Base-by-base conservation (phyloP, 495 filamentous ascomycete genomes). In the Viridothelium virens region DNA sequence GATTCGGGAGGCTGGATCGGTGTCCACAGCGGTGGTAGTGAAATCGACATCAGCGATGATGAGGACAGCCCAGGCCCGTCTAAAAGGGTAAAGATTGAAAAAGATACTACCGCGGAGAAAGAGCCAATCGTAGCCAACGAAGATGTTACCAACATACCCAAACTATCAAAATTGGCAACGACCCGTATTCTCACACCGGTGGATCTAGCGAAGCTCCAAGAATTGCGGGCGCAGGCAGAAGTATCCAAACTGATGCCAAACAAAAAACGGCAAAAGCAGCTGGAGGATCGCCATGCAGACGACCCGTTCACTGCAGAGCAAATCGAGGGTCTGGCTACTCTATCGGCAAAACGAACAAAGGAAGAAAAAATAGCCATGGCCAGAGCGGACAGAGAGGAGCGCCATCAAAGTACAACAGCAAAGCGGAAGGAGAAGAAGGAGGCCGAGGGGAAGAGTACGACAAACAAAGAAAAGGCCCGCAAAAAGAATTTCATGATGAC, bases 401-500 rank as follows among this genome's bases (percentile, higher is more conserved):
- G 70, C 61, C 89, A 92, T 77, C 91, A 91, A 81, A 88, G 85
- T 67, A 91, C 89, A 66, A 86, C 88, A 64, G 91, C 91, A 9
- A 86, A 86, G 72, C 82, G 89, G 62, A 90, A 92, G 79, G 83
- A 91, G 75, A 88, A 89, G 77, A 96, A 95, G 82, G 84, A 86
- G 70, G 83, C 85, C 16, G 84, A 92, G 79, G 90, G 91, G 67
- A 97, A 97, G 83, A 93, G 89, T 76, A 90, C 90, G 3, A 99
- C 94, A 70, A 99, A 99, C 79, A 90, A 90, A 82, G 95, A 99
- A 82, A 99, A 99, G 83, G 86, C 89, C 37, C 81, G 93, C 63
- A 88, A 87, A 81, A 97, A 99, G 86, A 97, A 97, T 75, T 95
- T 97, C 77, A 74, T 97, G 72, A 99, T 99, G 95, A 96, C 92